A percentile compares a stretch with the other conserved stretches of the same genome.
Conservation (phyloP, 2,329 filamentous ascomycete species). For the Calonectria pseudoturangicola region DNA sequence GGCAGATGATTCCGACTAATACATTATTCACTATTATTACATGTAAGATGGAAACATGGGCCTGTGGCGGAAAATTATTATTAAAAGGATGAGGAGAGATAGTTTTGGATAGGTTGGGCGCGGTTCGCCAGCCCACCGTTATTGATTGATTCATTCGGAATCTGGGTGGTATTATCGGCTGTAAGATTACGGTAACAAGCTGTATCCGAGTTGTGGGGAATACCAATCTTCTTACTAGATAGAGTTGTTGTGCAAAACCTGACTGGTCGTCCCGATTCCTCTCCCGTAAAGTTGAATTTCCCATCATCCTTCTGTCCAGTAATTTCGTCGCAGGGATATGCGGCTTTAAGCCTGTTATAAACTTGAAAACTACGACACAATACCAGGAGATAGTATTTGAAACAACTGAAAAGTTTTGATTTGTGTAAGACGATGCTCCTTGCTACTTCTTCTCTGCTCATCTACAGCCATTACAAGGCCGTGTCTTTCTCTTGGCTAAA, state of each 20-base stretch:
- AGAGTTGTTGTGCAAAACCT: conserved; percentile 15
- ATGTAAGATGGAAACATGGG: conserved; percentile 24
- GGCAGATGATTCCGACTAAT: conserved; percentile 28
- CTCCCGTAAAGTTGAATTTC: not conserved
- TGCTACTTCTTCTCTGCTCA: conserved; percentile 36
- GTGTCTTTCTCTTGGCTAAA: conserved; percentile 42
- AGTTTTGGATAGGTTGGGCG: conserved; percentile 2
- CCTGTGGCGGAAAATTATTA: not conserved
- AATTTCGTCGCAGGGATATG: not conserved
- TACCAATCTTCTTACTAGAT: conserved; percentile 12
- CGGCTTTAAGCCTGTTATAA: no score
- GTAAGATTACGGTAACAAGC: conserved; percentile 6
- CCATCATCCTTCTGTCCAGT: not conserved
- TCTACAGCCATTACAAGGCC: conserved; percentile 36
- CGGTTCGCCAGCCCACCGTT: not conserved
- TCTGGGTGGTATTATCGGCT: not conserved
- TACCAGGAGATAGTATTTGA: not conserved
- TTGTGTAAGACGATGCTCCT: conserved; percentile 44
- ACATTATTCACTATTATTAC: conserved; percentile 27
- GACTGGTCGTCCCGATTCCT: not conserved
- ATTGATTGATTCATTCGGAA: not conserved
- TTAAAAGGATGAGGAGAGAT: conserved; percentile 1
- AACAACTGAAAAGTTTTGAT: conserved; percentile 42
- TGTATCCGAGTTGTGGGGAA: conserved; percentile 1
- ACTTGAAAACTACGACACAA: no score